Evolutionary conservation across 164 flowering plant species (phyloP), one percentile per base, ranked within the genome.

Genomic region (Kingdonia uniflora): DNA sequence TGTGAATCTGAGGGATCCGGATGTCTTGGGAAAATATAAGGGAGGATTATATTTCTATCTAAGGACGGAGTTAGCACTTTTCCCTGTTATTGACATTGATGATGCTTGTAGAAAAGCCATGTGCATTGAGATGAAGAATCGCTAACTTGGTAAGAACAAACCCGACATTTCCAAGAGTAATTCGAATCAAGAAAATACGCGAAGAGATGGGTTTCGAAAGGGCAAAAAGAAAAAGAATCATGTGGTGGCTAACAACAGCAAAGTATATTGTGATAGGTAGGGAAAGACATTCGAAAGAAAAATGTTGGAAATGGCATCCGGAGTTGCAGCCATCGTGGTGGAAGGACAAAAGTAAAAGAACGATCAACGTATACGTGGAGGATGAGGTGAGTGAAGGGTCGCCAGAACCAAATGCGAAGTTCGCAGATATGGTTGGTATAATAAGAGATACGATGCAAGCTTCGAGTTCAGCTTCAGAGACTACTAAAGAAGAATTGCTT

Each of bases 391-490:
- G n/a, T 10, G 14, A 5, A 15, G 41, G 39, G 1, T 54, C 48
- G 2, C 40, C 17, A 11, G 38, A 42, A 16, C 57, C 57, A 0
- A 54, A 54, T 54, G 47, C 24, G 35, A 54, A 54, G 3, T 24
- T 54, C 3, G 20, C 12, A 0, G 5, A n/a, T 5, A 21, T 42
- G 44, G 13, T 16, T 4, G 10, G 19, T 12, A 53, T 35, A n/a
- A n/a, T n/a, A 4, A 11, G 33, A 6, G 43, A 14, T 0, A 2
- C 0, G 12, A 1, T 11, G n/a, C 8, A 47, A 22, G 14, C 24
- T 20, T 5, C 14, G 2, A 17, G 21, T 29, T 5, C 2, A 44
- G 2, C 20, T 16, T 20, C 22, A 0, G n/a, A n/a, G n/a, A n/a
- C n/a, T n/a, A n/a, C n/a, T n/a, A n/a, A n/a, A n/a, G n/a, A n/a